A percentile compares a stretch with the other conserved stretches of the same genome.
Evolutionary conservation across 1,284 basidiomycete species (phyloP).

Genomic region (Tranzscheliella williamsii): DNA sequence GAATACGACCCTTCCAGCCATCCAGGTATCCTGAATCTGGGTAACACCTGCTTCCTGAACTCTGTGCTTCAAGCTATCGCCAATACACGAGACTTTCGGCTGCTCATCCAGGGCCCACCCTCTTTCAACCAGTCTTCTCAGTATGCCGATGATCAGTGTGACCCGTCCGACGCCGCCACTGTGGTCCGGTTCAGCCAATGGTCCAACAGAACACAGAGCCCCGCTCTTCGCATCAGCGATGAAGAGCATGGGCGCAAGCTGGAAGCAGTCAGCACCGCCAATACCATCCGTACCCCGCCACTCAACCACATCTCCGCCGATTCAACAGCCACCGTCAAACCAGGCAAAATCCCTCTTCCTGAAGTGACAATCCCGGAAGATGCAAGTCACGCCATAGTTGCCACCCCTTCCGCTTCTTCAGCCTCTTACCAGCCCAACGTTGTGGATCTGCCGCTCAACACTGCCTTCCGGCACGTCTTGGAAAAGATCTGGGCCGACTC

Average conservation of each 20-base stretch:
- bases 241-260: constrained; percentile 31
- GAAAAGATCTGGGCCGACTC: constrained; percentile 46
- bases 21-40: constrained; percentile 78
- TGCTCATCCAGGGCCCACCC: constrained; percentile 64
- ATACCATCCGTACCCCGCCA: constrained; percentile 1
- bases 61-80: constrained; percentile 78
- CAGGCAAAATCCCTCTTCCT: constrained; percentile 4
- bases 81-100: constrained; percentile 68
- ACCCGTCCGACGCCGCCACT: neutral
- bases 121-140: neutral
- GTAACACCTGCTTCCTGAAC: constrained; percentile 92
- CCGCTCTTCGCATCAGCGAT: constrained; percentile 41
- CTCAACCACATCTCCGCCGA: constrained; percentile 4
- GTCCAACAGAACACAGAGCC: constrained; percentile 35
- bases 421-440: constrained; percentile 19
- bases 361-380: neutral
- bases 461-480: constrained; percentile 45
- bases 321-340: constrained; percentile 29
- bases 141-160: constrained; percentile 1
- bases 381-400: neutral
- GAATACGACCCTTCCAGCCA: constrained; percentile 50
- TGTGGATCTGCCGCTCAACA: constrained; percentile 45
- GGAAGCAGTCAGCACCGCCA: constrained; percentile 2
- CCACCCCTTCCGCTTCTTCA: neutral
- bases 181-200: constrained; percentile 10